phyloP scores from a whole-genome alignment of 2,329 filamentous ascomycete genomes.

The Cordyceps javanica region DNA sequence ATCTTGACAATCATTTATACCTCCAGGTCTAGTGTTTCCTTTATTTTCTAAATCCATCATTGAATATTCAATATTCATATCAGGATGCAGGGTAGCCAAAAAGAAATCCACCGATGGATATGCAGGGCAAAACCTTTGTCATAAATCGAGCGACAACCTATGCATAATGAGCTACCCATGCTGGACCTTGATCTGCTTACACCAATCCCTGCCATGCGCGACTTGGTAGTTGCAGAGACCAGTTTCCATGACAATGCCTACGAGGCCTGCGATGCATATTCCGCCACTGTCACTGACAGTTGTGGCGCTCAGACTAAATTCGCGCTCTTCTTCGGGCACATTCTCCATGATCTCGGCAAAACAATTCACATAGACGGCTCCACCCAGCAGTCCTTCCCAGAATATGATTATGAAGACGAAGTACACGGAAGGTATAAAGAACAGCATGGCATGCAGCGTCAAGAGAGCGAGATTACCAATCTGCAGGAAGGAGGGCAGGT shows the following conservation, averaged over 20 bases:
- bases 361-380: conserved; percentile 90
- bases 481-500: conserved; percentile 77
- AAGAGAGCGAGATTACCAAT: conserved; percentile 70
- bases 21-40: too few relatives aligned
- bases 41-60: too few relatives aligned
- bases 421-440: conserved; percentile 80
- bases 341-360: conserved; percentile 91
- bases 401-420: conserved; percentile 81
- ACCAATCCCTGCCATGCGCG: conserved; percentile 69
- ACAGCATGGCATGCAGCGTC: conserved; percentile 67
- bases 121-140: background rate
- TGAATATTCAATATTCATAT: too few relatives aligned
- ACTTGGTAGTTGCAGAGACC: conserved; percentile 82
- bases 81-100: too few relatives aligned
- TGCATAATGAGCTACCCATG: background rate
- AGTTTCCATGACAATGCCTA: conserved; percentile 78
- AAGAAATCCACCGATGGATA: too few relatives aligned
- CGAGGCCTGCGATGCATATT: conserved; percentile 79
- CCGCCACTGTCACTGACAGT: conserved; percentile 89
- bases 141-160: background rate
- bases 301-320: conserved; percentile 86
- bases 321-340: conserved; percentile 68
- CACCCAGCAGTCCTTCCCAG: conserved; percentile 90
- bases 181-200: conserved; percentile 47
- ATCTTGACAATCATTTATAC: too few relatives aligned